These are phyloP conservation scores for Borovskyia barvae DNA, from an alignment of 208 protist genomes.

Conservation along the genomic window DNA sequence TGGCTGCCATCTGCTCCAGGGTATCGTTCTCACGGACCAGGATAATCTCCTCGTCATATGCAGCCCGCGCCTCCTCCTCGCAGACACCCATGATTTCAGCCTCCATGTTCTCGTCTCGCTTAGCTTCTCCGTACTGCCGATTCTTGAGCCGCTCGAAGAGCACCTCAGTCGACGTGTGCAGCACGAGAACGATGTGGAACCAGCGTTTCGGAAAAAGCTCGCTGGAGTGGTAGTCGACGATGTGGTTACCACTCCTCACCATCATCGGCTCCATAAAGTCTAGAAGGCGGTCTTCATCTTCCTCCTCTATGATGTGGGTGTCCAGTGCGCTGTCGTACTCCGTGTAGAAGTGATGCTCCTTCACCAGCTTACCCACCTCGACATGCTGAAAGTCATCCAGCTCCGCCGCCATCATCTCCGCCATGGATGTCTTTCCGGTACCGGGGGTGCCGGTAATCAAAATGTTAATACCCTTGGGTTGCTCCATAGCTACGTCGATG, in stretches of 20 bases:
- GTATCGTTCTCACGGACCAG: conserved; percentile 88
- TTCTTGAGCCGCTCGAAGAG: conserved; percentile 92
- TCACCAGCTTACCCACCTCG: conserved; percentile 92
- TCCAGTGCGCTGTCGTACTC: conserved; percentile 93
- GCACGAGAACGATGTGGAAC: conserved; percentile 97
- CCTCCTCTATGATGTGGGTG: conserved; percentile 94
- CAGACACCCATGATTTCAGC: conserved; percentile 97
- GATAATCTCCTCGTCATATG: conserved; percentile 92
- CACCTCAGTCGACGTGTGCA: conserved; percentile 88
- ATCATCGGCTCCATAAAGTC: conserved; percentile 95
- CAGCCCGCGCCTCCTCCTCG: conserved; percentile 93
- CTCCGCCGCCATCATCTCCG: conserved; percentile 67
- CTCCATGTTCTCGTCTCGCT: conserved; percentile 97
- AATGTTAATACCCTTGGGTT: conserved; percentile 84
- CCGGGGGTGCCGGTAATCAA: conserved; percentile 96
- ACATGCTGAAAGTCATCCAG: conserved; percentile 76
- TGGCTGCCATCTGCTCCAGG: conserved; percentile 92
- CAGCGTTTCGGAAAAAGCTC: conserved; percentile 97
- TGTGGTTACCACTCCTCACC: conserved; percentile 77
- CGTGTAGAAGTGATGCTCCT: conserved; percentile 90
- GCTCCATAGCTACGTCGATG: conserved; percentile 44
- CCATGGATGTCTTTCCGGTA: conserved; percentile 95
- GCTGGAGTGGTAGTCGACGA: conserved; percentile 96
- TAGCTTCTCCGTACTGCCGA: conserved; percentile 91
- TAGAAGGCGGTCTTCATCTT: conserved; percentile 88